Evolutionary conservation across 1,284 basidiomycete species (phyloP).

Genomic region (Rhodotorula sp.): DNA sequence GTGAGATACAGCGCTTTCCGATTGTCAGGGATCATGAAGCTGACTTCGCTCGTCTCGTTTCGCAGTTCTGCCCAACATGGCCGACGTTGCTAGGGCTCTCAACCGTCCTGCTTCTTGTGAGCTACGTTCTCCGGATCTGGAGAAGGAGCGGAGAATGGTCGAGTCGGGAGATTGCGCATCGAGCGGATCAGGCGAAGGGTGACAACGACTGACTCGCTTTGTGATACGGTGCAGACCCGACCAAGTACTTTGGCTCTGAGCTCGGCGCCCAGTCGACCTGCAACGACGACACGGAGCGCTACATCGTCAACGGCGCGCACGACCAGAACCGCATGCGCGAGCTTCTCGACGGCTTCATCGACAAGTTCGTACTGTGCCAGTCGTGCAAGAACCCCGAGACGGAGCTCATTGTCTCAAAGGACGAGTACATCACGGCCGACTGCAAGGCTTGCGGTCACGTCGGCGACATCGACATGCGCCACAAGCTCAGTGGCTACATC

Average conservation of each 20-base stretch:
- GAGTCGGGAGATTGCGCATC: too few species aligned
- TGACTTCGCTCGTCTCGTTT: not conserved
- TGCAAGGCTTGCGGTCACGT: slow-evolving; percentile 98
- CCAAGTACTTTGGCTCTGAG: slow-evolving; percentile 99
- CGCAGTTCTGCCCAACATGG: slow-evolving; percentile 89
- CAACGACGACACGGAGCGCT: slow-evolving; percentile 94
- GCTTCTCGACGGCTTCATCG: slow-evolving; percentile 91
- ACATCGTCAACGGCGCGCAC: slow-evolving; percentile 98
- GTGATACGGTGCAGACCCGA: slow-evolving; percentile 63
- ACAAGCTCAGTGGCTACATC: slow-evolving; percentile 96
- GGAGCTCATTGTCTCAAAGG: slow-evolving; percentile 85
- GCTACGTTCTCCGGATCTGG: slow-evolving; percentile 28
- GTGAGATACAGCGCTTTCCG: slow-evolving; percentile 7
- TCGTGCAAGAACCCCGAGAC: slow-evolving; percentile 99
- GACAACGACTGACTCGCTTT: not conserved
- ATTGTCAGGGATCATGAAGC: not conserved
- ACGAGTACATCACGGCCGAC: slow-evolving; percentile 86
- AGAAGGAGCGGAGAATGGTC: too few species aligned
- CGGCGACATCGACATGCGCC: slow-evolving; percentile 90
- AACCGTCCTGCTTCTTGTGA: slow-evolving; percentile 81
- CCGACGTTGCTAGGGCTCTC: slow-evolving; percentile 92
- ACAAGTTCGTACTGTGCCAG: slow-evolving; percentile 93
- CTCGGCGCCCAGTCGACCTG: slow-evolving; percentile 96
- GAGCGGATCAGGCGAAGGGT: not conserved
- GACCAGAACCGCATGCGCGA: slow-evolving; percentile 88